These are phyloP conservation scores for Phytophthora hybrid DNA, from an alignment of 352 stramenopile genomes.

Conservation along the genomic window DNA sequence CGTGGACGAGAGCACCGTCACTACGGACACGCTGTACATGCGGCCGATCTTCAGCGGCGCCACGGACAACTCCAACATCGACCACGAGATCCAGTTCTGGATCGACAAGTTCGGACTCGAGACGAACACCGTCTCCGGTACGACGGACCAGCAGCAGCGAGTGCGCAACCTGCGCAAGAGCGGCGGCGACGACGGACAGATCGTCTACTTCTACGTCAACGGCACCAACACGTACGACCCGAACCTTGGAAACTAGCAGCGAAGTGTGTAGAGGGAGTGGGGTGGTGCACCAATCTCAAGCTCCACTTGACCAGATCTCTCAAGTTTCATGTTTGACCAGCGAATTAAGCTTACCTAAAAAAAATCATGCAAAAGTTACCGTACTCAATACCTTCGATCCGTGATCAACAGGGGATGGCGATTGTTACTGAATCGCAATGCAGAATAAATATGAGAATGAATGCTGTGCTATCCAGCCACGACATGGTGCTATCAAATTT, in stretches of 20 bases:
- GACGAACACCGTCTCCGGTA: not conserved
- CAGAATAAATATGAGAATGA: too few relatives aligned
- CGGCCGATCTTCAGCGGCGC: constrained; percentile 63
- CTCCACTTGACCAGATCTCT: too few relatives aligned
- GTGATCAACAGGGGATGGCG: not conserved
- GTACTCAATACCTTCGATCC: not conserved
- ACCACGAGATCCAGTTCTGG: constrained; percentile 61
- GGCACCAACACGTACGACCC: constrained; percentile 39
- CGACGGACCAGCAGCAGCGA: not conserved
- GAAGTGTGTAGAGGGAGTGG: too few relatives aligned
- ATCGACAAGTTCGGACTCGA: constrained; percentile 53
- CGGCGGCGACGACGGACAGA: constrained; percentile 10
- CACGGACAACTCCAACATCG: constrained; percentile 49
- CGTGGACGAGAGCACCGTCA: constrained; percentile 47
- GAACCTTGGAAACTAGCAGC: constrained; percentile 3
- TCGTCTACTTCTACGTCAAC: constrained; percentile 45
- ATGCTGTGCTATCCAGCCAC: too few relatives aligned
- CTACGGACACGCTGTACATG: constrained; percentile 56
- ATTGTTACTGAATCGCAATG: constrained; percentile 43
- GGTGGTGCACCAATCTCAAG: too few relatives aligned
- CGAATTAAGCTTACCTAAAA: not conserved
- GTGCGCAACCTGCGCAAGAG: too few relatives aligned
- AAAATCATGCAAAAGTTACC: not conserved
- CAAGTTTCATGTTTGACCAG: not conserved
- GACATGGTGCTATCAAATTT: too few relatives aligned